phyloP scores from a whole-genome alignment of 495 filamentous ascomycete genomes.

The Xylaria castorea region DNA sequence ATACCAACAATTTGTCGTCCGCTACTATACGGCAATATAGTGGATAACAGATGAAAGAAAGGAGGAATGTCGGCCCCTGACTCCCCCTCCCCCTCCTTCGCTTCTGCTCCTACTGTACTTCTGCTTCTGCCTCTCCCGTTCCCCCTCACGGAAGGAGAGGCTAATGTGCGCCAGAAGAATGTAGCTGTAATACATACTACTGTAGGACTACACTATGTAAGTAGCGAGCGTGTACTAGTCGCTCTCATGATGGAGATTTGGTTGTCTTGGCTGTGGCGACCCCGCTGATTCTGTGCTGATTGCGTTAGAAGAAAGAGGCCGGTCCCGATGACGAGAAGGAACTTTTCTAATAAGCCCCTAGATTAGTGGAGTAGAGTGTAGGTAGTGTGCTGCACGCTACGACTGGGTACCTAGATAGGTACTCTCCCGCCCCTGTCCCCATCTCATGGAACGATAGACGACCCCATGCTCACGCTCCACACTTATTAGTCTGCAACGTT shows the following conservation, averaged over 20 bases:
- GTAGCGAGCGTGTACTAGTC: background rate
- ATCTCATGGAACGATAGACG: background rate
- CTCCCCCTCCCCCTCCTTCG: background rate
- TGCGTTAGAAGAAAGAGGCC: background rate
- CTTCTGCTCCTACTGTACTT: background rate
- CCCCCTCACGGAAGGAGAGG: background rate
- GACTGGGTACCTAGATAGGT: background rate
- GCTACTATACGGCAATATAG: too few relatives aligned
- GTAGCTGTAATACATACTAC: background rate
- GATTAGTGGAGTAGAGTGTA: background rate
- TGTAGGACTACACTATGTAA: too few relatives aligned
- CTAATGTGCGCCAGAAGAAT: background rate
- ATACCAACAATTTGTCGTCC: background rate
- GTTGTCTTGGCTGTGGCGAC: background rate
- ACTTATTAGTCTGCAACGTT: conserved; percentile 15
- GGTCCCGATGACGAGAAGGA: conserved; percentile 8
- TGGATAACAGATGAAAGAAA: too few relatives aligned
- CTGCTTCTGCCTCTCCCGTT: background rate
- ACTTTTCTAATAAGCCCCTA: background rate
- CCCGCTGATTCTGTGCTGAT: background rate
- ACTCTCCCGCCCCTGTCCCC: background rate
- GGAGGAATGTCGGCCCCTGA: background rate
- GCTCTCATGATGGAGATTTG: background rate
- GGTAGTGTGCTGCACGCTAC: background rate
- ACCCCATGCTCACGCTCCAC: background rate